Base-by-base conservation (phyloP, 164 flowering plant genomes). In the Chloranthus sessilifolius region DNA sequence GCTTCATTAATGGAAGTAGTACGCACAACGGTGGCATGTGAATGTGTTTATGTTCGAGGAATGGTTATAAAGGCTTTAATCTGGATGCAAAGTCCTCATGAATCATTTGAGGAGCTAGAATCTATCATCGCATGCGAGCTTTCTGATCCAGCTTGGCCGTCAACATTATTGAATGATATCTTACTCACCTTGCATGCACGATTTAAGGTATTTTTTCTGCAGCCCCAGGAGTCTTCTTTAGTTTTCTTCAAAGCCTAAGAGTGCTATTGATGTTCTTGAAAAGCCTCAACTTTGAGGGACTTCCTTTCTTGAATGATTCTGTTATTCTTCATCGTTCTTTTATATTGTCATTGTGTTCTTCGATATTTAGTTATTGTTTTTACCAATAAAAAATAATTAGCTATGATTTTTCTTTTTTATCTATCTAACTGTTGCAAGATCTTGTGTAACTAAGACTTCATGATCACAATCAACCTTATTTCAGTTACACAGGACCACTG, bases 1-100 rank as follows among this genome's bases (percentile, higher is more conserved):
- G 95, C 99, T 71, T 94, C 99, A 36, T 60, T 94, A 55, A 94
- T 94, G 99, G 99, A 94, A 75, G 94, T 89, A 15, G 99, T 94
- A 30, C 74, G 99, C 46, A 94, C 97, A 65, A 89, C 97, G 52
- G 90, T 89, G 10, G 99, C 99, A 48, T 94, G 99, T 63, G 99
- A 94, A 73, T 94, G 99, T 78, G 97, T 94, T 46, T 94, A 84
- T 74, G 85, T 94, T 60, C 84, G 99, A 40, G 97, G 82, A 16
- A 86, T 89, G 99, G 99, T 94, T 7, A 89, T 94, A 44, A 94
- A 94, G 64, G 97, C 97, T 49, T 71, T 94, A 72, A 86, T 94
- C 57, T 94, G 99, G 99, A 94, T 94, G 99, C 97, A 94, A 76
- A 82, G 95, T 66, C 96, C 99, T 23, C 57, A 79, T 65, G 99